Percentiles rank a stretch among this genome's conserved stretches.
These are phyloP conservation scores for Ogataea salicorniae DNA, from an alignment of 805 yeast species.

Conservation along the genomic window DNA sequence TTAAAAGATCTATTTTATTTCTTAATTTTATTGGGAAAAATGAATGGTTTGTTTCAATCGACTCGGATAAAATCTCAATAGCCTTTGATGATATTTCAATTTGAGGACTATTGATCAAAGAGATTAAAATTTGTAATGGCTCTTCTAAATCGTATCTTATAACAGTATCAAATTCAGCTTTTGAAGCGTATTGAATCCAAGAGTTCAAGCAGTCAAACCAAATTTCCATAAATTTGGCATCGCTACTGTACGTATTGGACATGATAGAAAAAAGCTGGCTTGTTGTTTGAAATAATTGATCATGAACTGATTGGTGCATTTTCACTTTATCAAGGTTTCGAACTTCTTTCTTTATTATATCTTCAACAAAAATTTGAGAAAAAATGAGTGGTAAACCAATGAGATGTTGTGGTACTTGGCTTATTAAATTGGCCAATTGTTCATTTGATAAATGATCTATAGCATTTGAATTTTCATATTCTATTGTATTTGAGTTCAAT, in stretches of 20 bases:
- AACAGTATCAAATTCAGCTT: slow-evolving; percentile 31
- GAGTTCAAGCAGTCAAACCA: slow-evolving; percentile 30
- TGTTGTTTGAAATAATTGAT: slow-evolving; percentile 30
- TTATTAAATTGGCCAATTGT: slow-evolving; percentile 1
- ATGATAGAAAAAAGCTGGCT: slow-evolving; percentile 20
- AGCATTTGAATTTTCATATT: background rate
- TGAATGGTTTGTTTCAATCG: slow-evolving; percentile 36
- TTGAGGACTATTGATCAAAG: slow-evolving; percentile 13
- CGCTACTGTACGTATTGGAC: background rate
- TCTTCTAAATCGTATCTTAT: slow-evolving; percentile 24
- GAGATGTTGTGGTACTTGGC: slow-evolving; percentile 2
- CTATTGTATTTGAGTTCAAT: slow-evolving; percentile 5
- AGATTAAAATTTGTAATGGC: slow-evolving; percentile 13
- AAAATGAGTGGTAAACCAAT: slow-evolving; percentile 27
- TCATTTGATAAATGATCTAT: background rate
- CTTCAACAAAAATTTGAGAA: slow-evolving; percentile 48
- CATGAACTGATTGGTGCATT: slow-evolving; percentile 36
- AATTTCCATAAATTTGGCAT: slow-evolving; percentile 1
- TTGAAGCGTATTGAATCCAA: slow-evolving; percentile 36
- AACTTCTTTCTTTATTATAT: slow-evolving; percentile 35
- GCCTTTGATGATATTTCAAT: slow-evolving; percentile 20
- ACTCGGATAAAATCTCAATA: slow-evolving; percentile 24
- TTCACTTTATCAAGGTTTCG: slow-evolving; percentile 21
- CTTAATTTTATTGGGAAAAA: slow-evolving; percentile 33
- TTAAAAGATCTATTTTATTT: slow-evolving; percentile 25